A percentile compares a stretch with the other conserved stretches of the same genome.
Conservation (phyloP, 2,329 filamentous ascomycete genomes). For the Xylaria sp. region DNA sequence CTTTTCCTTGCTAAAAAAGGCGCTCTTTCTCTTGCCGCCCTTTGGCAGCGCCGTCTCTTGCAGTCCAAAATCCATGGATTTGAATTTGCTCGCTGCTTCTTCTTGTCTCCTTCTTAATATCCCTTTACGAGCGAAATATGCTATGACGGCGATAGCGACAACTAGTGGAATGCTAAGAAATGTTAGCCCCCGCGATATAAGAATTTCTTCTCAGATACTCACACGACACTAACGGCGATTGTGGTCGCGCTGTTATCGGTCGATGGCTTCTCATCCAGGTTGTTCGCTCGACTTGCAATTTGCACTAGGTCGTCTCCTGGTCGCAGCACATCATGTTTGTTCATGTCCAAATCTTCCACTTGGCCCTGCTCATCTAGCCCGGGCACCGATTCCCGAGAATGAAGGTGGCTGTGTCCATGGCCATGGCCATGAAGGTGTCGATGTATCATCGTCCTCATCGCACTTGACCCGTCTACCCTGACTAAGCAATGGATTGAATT, state of each 20-base stretch:
- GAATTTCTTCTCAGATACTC: constrained; percentile 49
- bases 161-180: constrained; percentile 73
- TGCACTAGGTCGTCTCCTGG: constrained; percentile 19
- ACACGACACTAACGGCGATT: constrained; percentile 74
- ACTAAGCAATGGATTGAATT: neutral
- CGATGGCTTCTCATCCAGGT: constrained; percentile 65
- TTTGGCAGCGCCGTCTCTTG: constrained; percentile 57
- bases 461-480: constrained; percentile 3
- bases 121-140: constrained; percentile 81
- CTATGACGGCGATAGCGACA: constrained; percentile 67
- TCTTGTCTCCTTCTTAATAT: constrained; percentile 73
- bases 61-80: constrained; percentile 90
- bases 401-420: constrained; percentile 33
- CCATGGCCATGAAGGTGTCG: constrained; percentile 35
- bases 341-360: constrained; percentile 23
- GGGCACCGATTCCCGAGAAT: constrained; percentile 28
- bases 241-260: constrained; percentile 60
- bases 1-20: constrained; percentile 63
- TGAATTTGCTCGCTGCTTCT: constrained; percentile 85
- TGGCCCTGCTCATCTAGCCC: constrained; percentile 25
- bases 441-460: constrained; percentile 30
- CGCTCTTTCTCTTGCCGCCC: constrained; percentile 51
- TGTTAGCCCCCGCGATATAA: constrained; percentile 26
- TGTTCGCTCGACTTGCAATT: constrained; percentile 37
- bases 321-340: constrained; percentile 10